Evolutionary conservation across 2,329 filamentous ascomycete species (phyloP), one percentile per base, ranked within the genome.

Genomic region (Aspergillus hortae): DNA sequence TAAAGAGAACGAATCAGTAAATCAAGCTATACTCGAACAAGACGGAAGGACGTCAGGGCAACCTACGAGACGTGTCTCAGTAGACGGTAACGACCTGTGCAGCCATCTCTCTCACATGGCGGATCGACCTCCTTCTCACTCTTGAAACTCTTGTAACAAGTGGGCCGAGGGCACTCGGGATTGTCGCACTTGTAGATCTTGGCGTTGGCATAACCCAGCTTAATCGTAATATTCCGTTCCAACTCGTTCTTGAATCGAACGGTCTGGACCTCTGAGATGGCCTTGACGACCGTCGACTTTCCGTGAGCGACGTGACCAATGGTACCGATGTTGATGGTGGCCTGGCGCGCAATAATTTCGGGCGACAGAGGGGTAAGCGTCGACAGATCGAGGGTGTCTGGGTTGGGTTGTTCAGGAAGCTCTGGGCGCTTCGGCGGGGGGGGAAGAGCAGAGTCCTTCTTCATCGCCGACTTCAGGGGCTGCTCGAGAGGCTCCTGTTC

Each of bases 111-210:
- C 79, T 99, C 94, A 68, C 94, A 99, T 42, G 90, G 87, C 60
- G 94, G 94, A 68, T 97, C 92, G 48, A 99, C 87, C 79, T 97
- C 94, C 82, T 99, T 97, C 75, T 97, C 92, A 74, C 91, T 96
- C 85, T 95, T 96, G 81, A 89, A 99, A 76, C 90, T 96, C 74
- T 89, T 85, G 80, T 92, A 99, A 82, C 92, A 97, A 63, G 89
- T 92, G 59, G 94, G 94, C 66, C 94, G 84, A 54, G 94, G 94
- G 79, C 94, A 99, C 61, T 89, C 87, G 49, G 79, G 73, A 76
- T 90, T 96, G 76, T 96, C 90, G 76, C 94, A 99, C 82, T 96
- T 90, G 86, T 97, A 99, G 74, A 99, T 92, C 78, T 99, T 97
- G 66, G 94, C 94, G 75, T 99, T 99, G 73, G 94, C 94, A 74